A percentile compares a stretch with the other conserved stretches of the same genome.
Evolutionary conservation across 768 basidiomycete species (phyloP).

Genomic region (Mycena venus): DNA sequence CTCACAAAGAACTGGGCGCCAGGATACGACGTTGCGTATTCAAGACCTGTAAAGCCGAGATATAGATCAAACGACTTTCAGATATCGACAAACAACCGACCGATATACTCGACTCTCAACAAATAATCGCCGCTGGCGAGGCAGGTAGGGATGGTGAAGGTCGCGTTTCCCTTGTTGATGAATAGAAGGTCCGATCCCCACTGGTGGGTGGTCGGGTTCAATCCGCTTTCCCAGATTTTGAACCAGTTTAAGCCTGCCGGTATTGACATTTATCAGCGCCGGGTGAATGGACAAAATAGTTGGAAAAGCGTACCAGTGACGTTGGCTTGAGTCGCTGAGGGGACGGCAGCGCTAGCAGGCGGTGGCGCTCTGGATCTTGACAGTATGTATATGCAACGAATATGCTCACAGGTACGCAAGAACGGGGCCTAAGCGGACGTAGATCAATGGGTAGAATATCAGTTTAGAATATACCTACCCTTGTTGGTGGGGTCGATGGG

Average conservation of each 20-base stretch:
- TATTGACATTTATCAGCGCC: not conserved
- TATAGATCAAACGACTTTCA: not conserved
- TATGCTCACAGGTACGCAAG: conserved; percentile 51
- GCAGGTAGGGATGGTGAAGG: conserved; percentile 57
- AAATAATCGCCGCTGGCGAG: conserved; percentile 57
- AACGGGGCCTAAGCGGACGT: conserved; percentile 54
- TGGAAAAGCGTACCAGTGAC: conserved; percentile 43
- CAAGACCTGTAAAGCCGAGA: conserved; percentile 36
- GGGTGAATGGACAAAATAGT: not conserved
- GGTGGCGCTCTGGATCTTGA: not conserved
- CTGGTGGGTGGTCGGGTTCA: conserved; percentile 39
- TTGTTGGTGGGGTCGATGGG: conserved; percentile 58
- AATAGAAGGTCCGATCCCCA: conserved; percentile 60
- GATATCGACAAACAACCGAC: conserved; percentile 29
- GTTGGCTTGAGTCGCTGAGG: conserved; percentile 50
- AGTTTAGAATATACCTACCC: not conserved
- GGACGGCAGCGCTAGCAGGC: conserved; percentile 52
- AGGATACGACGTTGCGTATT: conserved; percentile 49
- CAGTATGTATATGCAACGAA: not conserved
- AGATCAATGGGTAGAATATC: conserved; percentile 35
- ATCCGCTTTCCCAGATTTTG: conserved; percentile 57
- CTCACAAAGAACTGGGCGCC: conserved; percentile 60
- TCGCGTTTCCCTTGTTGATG: conserved; percentile 57
- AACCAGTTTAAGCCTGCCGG: conserved; percentile 58
- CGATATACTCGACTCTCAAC: conserved; percentile 58